Conservation (phyloP, 345 rosid genomes). For the rapeseed (Brassica napus) region DNA sequence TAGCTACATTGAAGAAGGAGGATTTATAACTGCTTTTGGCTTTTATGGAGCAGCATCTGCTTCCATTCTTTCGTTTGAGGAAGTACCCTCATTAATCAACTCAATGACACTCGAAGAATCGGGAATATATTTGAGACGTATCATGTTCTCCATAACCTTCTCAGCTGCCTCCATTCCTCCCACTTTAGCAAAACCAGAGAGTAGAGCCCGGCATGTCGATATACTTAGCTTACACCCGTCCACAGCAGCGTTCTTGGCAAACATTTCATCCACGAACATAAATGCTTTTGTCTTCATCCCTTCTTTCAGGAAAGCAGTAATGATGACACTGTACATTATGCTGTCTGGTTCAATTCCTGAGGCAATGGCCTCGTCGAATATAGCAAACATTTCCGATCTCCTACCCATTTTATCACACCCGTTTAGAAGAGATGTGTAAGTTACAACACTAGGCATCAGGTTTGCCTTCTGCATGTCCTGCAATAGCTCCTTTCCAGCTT, state of each 20-base stretch:
- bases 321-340: constrained; percentile 52
- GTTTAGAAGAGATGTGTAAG: constrained; percentile 61
- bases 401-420: constrained; percentile 53
- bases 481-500: constrained; percentile 64
- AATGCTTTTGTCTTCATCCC: constrained; percentile 51
- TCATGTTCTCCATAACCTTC: constrained; percentile 52
- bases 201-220: constrained; percentile 49
- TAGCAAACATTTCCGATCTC: constrained; percentile 51
- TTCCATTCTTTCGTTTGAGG: constrained; percentile 26
- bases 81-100: constrained; percentile 23
- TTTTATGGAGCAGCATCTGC: constrained; percentile 35
- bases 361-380: constrained; percentile 61
- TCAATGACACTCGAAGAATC: constrained; percentile 42
- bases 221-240: constrained; percentile 50
- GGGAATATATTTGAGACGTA: constrained; percentile 53
- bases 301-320: constrained; percentile 54
- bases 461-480: constrained; percentile 54
- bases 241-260: constrained; percentile 46
- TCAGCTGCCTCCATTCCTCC: constrained; percentile 53
- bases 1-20: not conserved
- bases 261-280: constrained; percentile 52
- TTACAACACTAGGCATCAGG: constrained; percentile 51
- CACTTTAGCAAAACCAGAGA: constrained; percentile 49
- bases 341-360: constrained; percentile 67
- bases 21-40: not conserved